Conservation (phyloP, 1,284 basidiomycete species). For the Pisolithus thermaeus region DNA sequence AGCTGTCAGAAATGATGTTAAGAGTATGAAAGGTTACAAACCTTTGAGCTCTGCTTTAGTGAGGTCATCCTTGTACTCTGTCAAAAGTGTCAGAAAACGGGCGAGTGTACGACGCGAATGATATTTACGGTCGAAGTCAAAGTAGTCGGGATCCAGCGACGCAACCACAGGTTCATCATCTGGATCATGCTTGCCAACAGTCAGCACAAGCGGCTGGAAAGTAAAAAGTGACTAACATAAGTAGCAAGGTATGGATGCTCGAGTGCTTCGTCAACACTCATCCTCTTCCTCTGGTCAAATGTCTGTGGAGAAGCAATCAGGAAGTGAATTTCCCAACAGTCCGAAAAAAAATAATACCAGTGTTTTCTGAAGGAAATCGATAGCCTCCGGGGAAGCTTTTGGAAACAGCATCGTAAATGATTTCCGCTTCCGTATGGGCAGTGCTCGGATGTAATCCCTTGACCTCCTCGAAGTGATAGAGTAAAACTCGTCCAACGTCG, state of each 20-base stretch:
- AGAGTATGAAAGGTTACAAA: slow-evolving; percentile 24
- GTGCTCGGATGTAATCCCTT: slow-evolving; percentile 76
- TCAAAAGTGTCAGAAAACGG: slow-evolving; percentile 9
- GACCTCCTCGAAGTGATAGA: slow-evolving; percentile 79
- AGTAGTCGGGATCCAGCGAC: slow-evolving; percentile 76
- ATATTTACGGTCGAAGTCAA: slow-evolving; percentile 74
- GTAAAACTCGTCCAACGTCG: slow-evolving; percentile 83
- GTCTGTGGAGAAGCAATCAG: slow-evolving; percentile 36
- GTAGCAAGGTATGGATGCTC: slow-evolving; percentile 68
- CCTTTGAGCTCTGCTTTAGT: slow-evolving; percentile 70
- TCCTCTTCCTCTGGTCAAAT: slow-evolving; percentile 83
- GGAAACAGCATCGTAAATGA: slow-evolving; percentile 63
- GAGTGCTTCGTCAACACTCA: slow-evolving; percentile 81
- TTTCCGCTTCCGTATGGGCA: slow-evolving; percentile 66
- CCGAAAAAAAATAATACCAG: slow-evolving; percentile 51
- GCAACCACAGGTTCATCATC: slow-evolving; percentile 76
- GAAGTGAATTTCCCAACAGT: background rate
- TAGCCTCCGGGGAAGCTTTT: slow-evolving; percentile 64
- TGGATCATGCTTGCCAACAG: slow-evolving; percentile 64
- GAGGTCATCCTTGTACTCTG: slow-evolving; percentile 72
- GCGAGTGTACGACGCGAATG: background rate
- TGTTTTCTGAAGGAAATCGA: slow-evolving; percentile 81
- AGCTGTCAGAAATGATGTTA: slow-evolving; percentile 15
- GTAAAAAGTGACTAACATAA: slow-evolving; percentile 40
- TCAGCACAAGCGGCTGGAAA: slow-evolving; percentile 8